Evolutionary conservation across 768 basidiomycete genomes (phyloP).

Genomic region (Omphalotus guepiniiformis): DNA sequence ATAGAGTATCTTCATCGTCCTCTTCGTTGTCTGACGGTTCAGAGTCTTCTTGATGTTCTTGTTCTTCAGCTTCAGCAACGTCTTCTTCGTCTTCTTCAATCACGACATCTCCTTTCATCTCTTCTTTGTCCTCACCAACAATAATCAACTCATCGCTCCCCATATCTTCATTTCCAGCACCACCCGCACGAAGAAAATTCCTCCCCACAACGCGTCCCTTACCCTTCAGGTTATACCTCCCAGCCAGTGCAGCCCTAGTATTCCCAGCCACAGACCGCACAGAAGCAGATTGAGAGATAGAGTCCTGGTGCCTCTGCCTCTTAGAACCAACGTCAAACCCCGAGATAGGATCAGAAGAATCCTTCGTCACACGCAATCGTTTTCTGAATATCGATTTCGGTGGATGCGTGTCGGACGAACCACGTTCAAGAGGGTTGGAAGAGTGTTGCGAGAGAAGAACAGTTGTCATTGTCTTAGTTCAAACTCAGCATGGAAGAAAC

Average conservation of each 20-base stretch:
- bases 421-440: conserved; percentile 68
- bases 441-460: conserved; percentile 61
- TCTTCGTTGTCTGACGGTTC: conserved; percentile 29
- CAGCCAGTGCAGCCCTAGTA: conserved; percentile 29
- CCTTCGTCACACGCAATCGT: conserved; percentile 24
- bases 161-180: conserved; percentile 23
- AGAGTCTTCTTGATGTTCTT: conserved; percentile 26
- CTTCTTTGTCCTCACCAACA: conserved; percentile 26
- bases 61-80: conserved; percentile 21
- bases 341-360: conserved; percentile 47
- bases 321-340: neutral
- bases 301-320: neutral
- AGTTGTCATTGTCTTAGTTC: conserved; percentile 27
- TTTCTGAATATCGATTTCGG: conserved; percentile 28
- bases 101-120: conserved; percentile 24
- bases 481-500: neutral
- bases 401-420: conserved; percentile 52
- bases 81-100: conserved; percentile 23
- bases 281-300: too few relatives aligned
- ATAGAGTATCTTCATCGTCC: conserved; percentile 61
- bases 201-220: conserved; percentile 10
- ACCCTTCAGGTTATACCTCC: conserved; percentile 10
- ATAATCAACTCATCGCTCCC: conserved; percentile 14
- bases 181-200: too few relatives aligned
- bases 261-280: conserved; percentile 34